Base-by-base conservation (phyloP, 805 yeast species). In the Torulaspora indica region DNA sequence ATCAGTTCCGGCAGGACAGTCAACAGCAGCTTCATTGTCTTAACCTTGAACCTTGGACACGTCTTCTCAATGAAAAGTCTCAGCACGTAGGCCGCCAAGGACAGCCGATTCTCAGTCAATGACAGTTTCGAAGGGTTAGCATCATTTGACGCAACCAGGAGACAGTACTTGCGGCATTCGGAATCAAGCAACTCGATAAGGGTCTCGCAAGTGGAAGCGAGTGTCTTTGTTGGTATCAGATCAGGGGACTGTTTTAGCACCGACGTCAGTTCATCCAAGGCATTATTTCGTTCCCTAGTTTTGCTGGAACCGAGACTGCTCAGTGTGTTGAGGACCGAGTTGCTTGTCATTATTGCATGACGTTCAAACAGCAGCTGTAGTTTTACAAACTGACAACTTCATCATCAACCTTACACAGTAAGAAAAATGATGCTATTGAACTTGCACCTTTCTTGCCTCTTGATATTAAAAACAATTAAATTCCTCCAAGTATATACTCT, bases 241-340 rank as follows among this genome's bases (percentile, higher is more conserved):
- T 40, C 54, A 17, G 62, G 64, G 20, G 43, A 35, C 43, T 52
- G 54, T 47, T 48, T 56, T 43, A 50, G 43, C 4, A 51, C 58
- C 40, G 57, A 64, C 8, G 70, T 70, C 22, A 77, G 52, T 22
- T 58, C 65, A 15, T 59, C 58, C 7, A 81, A 54, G 0, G 76
- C 83, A 38, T 74, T 78, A 49, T 68, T 76, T 30, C 86, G 64
- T 10, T 79, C 85, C 48, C 73, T 74, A 25, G 77, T 64, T 53
- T 75, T 80, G 2, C 71, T 47, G 0, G 86, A 81, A 18, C 64
- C 65, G 31, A 81, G 63, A 24, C 50, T 27, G 24, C 55, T 34
- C 51, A 54, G 10, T 13, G 43, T 32, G 33, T 38, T 34, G 6
- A 42, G 33, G 10, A 56, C 41, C 25, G 40, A 41, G 7, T 37